Conservation (phyloP, 306 rosid species). For the Fragaria ananassa region DNA sequence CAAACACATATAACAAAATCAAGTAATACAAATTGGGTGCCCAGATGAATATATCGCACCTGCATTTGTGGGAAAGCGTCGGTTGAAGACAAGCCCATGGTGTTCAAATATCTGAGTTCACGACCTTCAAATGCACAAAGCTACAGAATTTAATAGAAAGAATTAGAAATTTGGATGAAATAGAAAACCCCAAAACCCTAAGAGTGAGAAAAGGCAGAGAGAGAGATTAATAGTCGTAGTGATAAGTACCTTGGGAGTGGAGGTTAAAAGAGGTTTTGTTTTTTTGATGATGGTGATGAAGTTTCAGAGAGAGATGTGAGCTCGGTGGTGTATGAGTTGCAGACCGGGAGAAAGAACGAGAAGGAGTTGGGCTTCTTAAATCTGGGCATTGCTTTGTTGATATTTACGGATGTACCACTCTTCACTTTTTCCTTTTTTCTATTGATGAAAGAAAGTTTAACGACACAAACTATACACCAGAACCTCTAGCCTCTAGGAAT, state of each 20-base stretch:
- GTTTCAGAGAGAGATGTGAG: background rate
- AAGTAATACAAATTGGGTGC: background rate
- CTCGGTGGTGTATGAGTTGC: background rate
- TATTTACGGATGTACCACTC: conserved; percentile 5
- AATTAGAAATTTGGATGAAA: background rate
- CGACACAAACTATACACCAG: too few species aligned
- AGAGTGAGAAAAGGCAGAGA: background rate
- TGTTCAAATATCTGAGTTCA: conserved; percentile 10
- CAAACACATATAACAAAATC: background rate
- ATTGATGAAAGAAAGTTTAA: too few species aligned
- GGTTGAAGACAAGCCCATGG: conserved; percentile 55
- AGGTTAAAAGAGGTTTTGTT: background rate
- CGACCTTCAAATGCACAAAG: background rate
- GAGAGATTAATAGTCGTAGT: background rate
- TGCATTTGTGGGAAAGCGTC: conserved; percentile 41
- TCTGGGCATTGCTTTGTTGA: background rate
- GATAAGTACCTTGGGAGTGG: background rate
- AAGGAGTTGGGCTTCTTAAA: background rate
- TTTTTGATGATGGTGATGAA: background rate
- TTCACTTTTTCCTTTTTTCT: too few species aligned
- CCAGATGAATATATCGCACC: conserved; percentile 25
- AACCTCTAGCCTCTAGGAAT: too few species aligned
- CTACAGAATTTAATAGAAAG: background rate
- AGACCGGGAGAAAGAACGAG: background rate
- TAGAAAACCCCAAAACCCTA: conserved; percentile 4